Evolutionary conservation across 176 grass and related monocot species (phyloP).

Genomic region (Zea mays): DNA sequence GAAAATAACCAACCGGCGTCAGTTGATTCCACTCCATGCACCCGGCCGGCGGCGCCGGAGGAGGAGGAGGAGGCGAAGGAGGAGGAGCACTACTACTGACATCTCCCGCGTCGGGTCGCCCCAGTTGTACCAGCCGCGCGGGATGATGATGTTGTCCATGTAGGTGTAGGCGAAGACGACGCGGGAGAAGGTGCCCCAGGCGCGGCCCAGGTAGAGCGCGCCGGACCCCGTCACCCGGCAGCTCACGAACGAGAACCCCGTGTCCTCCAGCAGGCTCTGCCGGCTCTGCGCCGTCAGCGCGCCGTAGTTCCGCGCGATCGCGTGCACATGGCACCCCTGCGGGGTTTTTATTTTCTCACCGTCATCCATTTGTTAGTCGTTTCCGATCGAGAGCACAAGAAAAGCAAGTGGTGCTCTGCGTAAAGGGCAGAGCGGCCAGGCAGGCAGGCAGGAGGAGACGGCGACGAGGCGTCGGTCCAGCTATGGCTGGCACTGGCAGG

Average conservation of each 20-base stretch:
- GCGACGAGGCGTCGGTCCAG: neutral
- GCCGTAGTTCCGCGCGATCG: conserved; percentile 73
- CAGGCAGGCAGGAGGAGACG: neutral
- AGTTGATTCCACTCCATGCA: too few relatives aligned
- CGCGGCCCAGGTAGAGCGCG: conserved; percentile 83
- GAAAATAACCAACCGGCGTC: neutral
- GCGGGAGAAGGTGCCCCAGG: conserved; percentile 88
- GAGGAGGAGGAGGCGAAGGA: neutral
- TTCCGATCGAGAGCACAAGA: too few relatives aligned
- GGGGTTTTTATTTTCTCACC: neutral
- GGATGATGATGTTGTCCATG: conserved; percentile 96
- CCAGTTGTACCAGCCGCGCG: conserved; percentile 90
- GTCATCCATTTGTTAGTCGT: too few relatives aligned
- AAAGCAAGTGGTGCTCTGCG: neutral
- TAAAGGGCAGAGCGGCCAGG: neutral
- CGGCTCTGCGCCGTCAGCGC: conserved; percentile 89
- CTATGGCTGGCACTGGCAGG: neutral
- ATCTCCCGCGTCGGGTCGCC: conserved; percentile 81
- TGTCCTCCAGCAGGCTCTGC: conserved; percentile 80
- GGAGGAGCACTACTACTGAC: conserved; percentile 14
- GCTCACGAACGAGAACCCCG: conserved; percentile 92
- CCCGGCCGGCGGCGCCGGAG: neutral
- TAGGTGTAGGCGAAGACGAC: conserved; percentile 96
- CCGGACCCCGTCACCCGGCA: conserved; percentile 89
- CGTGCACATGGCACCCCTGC: conserved; percentile 87